phyloP scores from a whole-genome alignment of 164 flowering plant species.

The Nelumbo lutea region DNA sequence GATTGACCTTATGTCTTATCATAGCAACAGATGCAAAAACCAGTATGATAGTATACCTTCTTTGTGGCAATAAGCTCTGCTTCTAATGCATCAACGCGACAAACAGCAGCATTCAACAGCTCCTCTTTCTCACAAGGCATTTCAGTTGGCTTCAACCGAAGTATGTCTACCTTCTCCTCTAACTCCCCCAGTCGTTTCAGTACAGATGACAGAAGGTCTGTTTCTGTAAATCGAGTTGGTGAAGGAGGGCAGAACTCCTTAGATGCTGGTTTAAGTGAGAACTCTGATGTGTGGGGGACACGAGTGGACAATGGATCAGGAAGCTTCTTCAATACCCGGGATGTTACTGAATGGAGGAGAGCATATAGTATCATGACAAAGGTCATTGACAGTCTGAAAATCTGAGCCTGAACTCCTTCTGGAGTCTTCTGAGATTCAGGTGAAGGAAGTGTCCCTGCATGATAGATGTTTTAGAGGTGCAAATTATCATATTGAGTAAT shows the following conservation, averaged over 20 bases:
- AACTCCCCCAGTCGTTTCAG: slow-evolving; percentile 65
- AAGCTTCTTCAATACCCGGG: slow-evolving; percentile 42
- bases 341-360: slow-evolving; percentile 38
- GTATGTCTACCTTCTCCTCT: slow-evolving; percentile 65
- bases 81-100: slow-evolving; percentile 87
- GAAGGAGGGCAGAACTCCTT: slow-evolving; percentile 56
- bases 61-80: slow-evolving; percentile 85
- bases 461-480: background rate
- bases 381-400: slow-evolving; percentile 44
- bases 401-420: slow-evolving; percentile 37
- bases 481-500: background rate
- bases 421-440: slow-evolving; percentile 30
- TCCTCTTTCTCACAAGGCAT: slow-evolving; percentile 93
- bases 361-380: slow-evolving; percentile 54
- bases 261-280: slow-evolving; percentile 19
- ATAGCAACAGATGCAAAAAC: background rate
- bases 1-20: background rate
- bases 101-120: slow-evolving; percentile 83
- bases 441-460: slow-evolving; percentile 26
- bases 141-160: slow-evolving; percentile 63
- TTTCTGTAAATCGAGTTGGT: slow-evolving; percentile 40
- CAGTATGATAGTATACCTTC: slow-evolving; percentile 38
- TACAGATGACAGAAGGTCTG: slow-evolving; percentile 46
- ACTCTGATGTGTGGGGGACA: slow-evolving; percentile 22
- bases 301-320: slow-evolving; percentile 21